Base-by-base conservation (phyloP, 83 land plant species). In the Thuja plicata region DNA sequence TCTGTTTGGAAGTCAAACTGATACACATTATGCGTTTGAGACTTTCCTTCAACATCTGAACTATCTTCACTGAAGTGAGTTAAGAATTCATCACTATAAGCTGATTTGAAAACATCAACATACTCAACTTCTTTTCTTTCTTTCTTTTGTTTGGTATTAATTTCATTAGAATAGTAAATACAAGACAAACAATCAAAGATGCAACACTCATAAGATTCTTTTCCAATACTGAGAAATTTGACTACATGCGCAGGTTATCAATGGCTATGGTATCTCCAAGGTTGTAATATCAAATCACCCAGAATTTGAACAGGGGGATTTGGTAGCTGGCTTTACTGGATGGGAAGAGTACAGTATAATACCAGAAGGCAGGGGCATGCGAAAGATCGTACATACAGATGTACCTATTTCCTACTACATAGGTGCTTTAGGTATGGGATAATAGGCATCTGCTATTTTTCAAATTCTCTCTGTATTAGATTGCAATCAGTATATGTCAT, bases 271-370 rank as follows among this genome's bases (percentile, higher is more conserved):
- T 17, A 95, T 96, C 60, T 70, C 92, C 37, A 92, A 92, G 90
- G 95, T 96, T 45, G 81, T 96, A 80, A 90, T 90, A 78, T 95
- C 98, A 8, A 92, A 85, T 15, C 88, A 93, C 76, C 96, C 96
- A 38, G 87, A 95, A 24, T 95, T 95, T 88, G 93, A 93, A 57
- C 85, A 70, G 88, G 94, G 93, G 34, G 97, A 96, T 71, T 87
- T 89, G 52, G 91, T 96, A 21, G 89, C 93, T 88, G 95, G 96
- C 19, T 9, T 82, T 17, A 93, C 91, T 45, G 91, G 89, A 24
- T 96, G 98, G 98, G 98, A 96, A 84, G 97, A 96, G 82, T 96
- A 95, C 80, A 92, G 90, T 70, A 84, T 95, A 34, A 91, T 94
- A 77, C 78, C 89, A 34, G 55, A 66, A 5, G 83, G 91, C 12